phyloP scores from a whole-genome alignment of 805 yeast species.

The Zygosaccharomyces siamensis region DNA sequence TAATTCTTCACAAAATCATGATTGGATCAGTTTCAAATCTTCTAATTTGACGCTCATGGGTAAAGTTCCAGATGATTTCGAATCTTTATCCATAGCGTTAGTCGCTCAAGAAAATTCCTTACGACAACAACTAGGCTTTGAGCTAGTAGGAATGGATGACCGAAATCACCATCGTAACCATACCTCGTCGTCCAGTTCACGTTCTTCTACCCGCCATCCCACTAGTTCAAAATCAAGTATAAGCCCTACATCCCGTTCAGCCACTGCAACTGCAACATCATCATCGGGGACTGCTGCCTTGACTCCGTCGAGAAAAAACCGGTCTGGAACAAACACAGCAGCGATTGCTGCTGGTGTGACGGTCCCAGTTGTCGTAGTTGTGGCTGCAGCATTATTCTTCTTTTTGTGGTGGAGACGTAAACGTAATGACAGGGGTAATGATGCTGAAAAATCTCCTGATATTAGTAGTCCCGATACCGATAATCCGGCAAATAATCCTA shows the following conservation, averaged over 20 bases:
- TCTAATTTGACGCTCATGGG: constrained; percentile 68
- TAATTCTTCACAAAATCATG: constrained; percentile 34
- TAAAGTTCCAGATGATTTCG: constrained; percentile 50
- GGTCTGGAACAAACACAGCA: constrained; percentile 44
- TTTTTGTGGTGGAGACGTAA: constrained; percentile 50
- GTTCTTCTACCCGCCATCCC: constrained; percentile 29
- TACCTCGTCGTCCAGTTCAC: constrained; percentile 21
- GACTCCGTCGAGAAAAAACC: constrained; percentile 22
- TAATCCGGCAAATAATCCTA: constrained; percentile 36
- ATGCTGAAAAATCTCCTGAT: constrained; percentile 32
- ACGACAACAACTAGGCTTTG: constrained; percentile 42
- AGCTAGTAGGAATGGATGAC: constrained; percentile 47
- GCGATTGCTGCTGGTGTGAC: constrained; percentile 92
- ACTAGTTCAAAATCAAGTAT: constrained; percentile 18
- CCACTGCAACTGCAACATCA: constrained; percentile 28
- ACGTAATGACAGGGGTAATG: constrained; percentile 28
- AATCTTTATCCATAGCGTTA: constrained; percentile 38
- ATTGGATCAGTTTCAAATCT: constrained; percentile 64
- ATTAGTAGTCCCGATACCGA: constrained; percentile 40
- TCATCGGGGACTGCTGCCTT: constrained; percentile 31
- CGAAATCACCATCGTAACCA: background rate
- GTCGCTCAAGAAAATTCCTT: constrained; percentile 37
- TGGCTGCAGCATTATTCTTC: constrained; percentile 46
- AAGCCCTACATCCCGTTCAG: constrained; percentile 14
- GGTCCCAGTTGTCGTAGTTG: constrained; percentile 56